Evolutionary conservation across 345 rosid genomes (phyloP).

Genomic region (Populus ilicifolia): DNA sequence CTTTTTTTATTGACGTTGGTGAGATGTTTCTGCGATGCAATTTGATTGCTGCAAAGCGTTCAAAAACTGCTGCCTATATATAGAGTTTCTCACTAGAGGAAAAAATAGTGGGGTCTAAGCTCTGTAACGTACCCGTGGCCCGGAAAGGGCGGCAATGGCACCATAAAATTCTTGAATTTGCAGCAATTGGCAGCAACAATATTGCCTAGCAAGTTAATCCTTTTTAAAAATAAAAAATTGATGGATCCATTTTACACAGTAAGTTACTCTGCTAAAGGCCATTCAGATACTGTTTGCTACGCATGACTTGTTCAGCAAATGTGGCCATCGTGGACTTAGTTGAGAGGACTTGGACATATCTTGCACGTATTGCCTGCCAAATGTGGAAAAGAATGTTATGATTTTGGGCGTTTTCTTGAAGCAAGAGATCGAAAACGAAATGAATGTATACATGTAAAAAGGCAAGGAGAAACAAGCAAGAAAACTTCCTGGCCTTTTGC

Average conservation of each 20-base stretch:
- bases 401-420: background rate
- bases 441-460: too few relatives aligned
- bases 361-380: background rate
- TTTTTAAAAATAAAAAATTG: background rate
- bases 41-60: background rate
- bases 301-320: background rate
- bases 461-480: too few relatives aligned
- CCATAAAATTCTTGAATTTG: background rate
- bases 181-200: background rate
- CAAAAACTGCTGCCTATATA: background rate
- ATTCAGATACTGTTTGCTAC: background rate
- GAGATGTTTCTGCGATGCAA: background rate
- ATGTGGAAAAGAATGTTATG: background rate
- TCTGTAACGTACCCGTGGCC: background rate
- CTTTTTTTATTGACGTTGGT: background rate
- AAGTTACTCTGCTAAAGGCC: background rate
- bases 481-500: too few relatives aligned
- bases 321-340: background rate
- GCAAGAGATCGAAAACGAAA: background rate
- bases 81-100: background rate
- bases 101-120: background rate
- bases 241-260: background rate
- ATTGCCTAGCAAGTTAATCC: too few relatives aligned
- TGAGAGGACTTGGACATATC: background rate
- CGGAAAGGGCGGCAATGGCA: slow-evolving; percentile 30